Evolutionary conservation across 768 basidiomycete species (phyloP).

Genomic region (Lactarius psammicola): DNA sequence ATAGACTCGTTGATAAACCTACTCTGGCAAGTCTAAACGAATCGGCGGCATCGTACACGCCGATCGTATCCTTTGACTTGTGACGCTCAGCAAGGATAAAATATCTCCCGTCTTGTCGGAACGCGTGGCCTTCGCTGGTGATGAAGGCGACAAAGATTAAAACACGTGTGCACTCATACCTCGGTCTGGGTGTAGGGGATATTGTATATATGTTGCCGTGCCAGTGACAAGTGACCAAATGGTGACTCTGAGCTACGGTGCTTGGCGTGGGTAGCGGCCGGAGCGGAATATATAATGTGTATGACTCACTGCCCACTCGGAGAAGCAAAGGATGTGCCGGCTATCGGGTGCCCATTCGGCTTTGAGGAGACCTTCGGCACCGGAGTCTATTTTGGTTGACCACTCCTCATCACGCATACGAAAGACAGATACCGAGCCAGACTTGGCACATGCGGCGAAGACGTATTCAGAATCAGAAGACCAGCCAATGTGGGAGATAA

Average conservation of each 20-base stretch:
- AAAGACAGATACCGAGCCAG: slow-evolving; percentile 70
- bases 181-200: slow-evolving; percentile 76
- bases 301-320: slow-evolving; percentile 84
- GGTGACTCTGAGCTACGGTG: slow-evolving; percentile 71
- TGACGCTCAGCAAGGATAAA: slow-evolving; percentile 86
- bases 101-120: slow-evolving; percentile 78
- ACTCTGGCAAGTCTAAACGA: slow-evolving; percentile 74
- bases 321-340: slow-evolving; percentile 81
- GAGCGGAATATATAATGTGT: slow-evolving; percentile 3
- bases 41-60: slow-evolving; percentile 75
- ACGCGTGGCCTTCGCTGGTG: slow-evolving; percentile 59
- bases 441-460: slow-evolving; percentile 73
- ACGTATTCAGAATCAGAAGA: slow-evolving; percentile 87
- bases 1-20: slow-evolving; percentile 32
- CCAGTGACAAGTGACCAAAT: slow-evolving; percentile 82
- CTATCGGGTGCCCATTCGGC: slow-evolving; percentile 92
- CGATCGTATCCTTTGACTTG: slow-evolving; percentile 83
- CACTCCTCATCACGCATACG: slow-evolving; percentile 79
- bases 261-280: not conserved
- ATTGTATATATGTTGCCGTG: slow-evolving; percentile 79
- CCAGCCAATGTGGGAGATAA: slow-evolving; percentile 80
- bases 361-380: slow-evolving; percentile 79
- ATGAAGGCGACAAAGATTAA: slow-evolving; percentile 5
- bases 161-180: slow-evolving; percentile 44
- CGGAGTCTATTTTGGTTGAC: slow-evolving; percentile 74